A percentile compares a stretch with the other conserved stretches of the same genome.
phyloP scores from a whole-genome alignment of 768 basidiomycete genomes.

The Lentinula detonsa region DNA sequence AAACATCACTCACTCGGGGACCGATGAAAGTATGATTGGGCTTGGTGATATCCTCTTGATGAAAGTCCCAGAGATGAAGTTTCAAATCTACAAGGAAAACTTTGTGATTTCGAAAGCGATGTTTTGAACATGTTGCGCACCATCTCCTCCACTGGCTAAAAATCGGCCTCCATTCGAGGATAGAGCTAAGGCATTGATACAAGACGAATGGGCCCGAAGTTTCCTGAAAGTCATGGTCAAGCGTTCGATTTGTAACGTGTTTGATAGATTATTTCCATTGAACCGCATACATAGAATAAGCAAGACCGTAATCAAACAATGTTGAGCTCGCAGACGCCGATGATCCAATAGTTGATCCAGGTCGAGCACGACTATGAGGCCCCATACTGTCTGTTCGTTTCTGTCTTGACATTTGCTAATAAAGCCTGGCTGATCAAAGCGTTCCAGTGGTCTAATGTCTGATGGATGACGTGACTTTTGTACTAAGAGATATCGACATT shows the following conservation, averaged over 20 bases:
- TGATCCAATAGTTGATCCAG: background rate
- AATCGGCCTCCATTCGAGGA: slow-evolving; percentile 56
- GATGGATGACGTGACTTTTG: background rate
- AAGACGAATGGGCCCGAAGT: slow-evolving; percentile 46
- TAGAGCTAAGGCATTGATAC: slow-evolving; percentile 59
- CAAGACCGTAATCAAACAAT: slow-evolving; percentile 16
- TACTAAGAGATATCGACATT: background rate
- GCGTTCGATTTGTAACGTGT: background rate
- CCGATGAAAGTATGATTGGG: slow-evolving; percentile 39
- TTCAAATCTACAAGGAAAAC: slow-evolving; percentile 35
- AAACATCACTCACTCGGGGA: slow-evolving; percentile 30
- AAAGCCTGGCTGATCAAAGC: background rate
- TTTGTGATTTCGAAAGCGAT: slow-evolving; percentile 3
- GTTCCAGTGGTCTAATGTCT: background rate
- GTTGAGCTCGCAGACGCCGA: background rate
- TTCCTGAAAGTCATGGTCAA: slow-evolving; percentile 19
- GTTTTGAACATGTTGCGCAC: slow-evolving; percentile 26
- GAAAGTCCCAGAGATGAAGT: slow-evolving; percentile 61
- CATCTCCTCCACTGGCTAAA: slow-evolving; percentile 67
- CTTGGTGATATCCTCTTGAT: slow-evolving; percentile 46
- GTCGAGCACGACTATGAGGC: background rate
- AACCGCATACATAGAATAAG: slow-evolving; percentile 16
- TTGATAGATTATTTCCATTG: background rate
- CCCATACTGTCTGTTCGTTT: background rate
- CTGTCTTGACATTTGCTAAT: background rate